Base-by-base conservation (phyloP, 371 early-diverging fungal species). In the Lichtheimia corymbifera region DNA sequence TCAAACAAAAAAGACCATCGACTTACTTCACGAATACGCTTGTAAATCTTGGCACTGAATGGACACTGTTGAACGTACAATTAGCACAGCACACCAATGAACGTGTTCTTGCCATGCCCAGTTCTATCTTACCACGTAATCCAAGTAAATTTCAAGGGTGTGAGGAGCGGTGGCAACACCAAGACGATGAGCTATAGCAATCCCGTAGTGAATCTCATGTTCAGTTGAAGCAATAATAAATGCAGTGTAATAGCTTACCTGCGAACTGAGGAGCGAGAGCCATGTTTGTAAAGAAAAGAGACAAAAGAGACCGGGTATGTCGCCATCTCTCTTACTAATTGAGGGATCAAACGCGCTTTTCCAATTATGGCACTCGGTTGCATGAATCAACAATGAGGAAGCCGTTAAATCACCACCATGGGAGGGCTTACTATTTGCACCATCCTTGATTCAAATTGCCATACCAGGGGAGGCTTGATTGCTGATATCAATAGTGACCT, bases 71-170 rank as follows among this genome's bases (percentile, higher is more conserved):
- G 30, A 59, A 45, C 17, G 53, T 27, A 2, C 5, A 0, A 40
- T 12, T 51, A 17, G 5, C 9, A 24, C 20, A 20, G 22, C 22
- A 22, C 22, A 22, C 22, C 28, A 42, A 28, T 6, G 44, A 42
- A 24, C 27, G 20, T 49, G 42, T 24, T 20, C n/a, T 40, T 2
- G 22, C 22, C 0, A 14, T 11, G 24, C 5, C 43, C 25, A 50
- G 4, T 5, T 1, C 17, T 18, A 0, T 59, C 78, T 50, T 74
- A 83, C 85, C 50, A 84, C 84, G 64, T 83, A 90, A 69, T 90
- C 89, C 42, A 89, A 70, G 62, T 84, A 88, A 28, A 82, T 53
- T 58, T 90, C 90, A 30, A 90, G 68, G 0, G 81, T 80, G 52
- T 87, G 83, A 15, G 80, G 75, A 7, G 87, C 82, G 3, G 62